Percentiles rank a stretch among this genome's conserved stretches.
Evolutionary conservation across 225 moss, liverwort and hornwort species (phyloP).

Genomic region (Antitrichia curtipendula): DNA sequence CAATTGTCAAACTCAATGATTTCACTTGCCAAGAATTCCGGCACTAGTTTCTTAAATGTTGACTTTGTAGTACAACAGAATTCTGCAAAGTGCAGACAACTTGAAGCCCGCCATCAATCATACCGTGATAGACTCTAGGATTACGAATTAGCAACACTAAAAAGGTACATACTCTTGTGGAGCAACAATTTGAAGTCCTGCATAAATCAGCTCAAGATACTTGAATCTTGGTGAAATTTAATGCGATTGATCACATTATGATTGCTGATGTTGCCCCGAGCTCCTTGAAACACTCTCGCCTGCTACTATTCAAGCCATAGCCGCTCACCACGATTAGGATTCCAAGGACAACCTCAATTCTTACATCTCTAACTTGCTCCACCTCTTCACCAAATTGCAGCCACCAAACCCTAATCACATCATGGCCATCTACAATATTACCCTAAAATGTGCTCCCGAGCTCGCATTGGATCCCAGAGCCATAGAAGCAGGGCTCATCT

Average conservation of each 20-base stretch:
- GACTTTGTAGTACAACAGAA: not conserved
- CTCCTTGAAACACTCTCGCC: too few species aligned
- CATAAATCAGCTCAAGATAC: too few species aligned
- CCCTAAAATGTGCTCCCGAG: too few species aligned
- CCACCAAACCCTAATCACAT: too few species aligned
- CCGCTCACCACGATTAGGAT: not conserved
- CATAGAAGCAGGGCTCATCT: too few species aligned
- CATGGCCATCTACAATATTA: too few species aligned
- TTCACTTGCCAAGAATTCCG: not conserved
- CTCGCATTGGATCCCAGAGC: too few species aligned
- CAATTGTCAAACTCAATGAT: not conserved
- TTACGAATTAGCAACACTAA: not conserved
- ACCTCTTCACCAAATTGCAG: too few species aligned
- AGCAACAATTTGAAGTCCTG: too few species aligned
- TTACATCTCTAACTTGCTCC: not conserved
- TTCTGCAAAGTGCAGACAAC: not conserved
- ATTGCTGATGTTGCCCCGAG: too few species aligned
- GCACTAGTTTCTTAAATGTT: not conserved
- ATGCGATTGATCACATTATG: too few species aligned
- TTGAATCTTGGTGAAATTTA: too few species aligned
- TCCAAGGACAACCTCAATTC: not conserved
- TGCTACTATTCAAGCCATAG: not conserved
- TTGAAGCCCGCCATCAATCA: not conserved
- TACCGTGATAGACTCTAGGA: not conserved
- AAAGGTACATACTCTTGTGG: not conserved